Evolutionary conservation across 495 filamentous ascomycete species (phyloP).

Genomic region (Bathelium albidoporum): DNA sequence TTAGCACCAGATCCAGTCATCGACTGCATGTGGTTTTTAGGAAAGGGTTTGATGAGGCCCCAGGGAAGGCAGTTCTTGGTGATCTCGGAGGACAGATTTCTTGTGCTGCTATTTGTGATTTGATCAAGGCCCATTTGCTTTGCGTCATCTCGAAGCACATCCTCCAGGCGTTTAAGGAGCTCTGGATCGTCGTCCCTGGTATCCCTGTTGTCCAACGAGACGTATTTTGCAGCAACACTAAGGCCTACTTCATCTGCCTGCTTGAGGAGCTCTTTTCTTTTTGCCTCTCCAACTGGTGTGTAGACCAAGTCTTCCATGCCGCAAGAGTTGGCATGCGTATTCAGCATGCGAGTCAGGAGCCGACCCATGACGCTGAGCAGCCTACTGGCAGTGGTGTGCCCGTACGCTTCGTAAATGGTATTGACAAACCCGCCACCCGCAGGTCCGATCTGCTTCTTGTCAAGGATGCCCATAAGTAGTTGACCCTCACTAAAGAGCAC

Average conservation of each 20-base stretch:
- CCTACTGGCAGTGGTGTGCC: conserved; percentile 72
- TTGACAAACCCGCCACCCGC: conserved; percentile 81
- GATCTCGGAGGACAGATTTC: conserved; percentile 64
- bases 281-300: conserved; percentile 67
- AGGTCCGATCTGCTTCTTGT: conserved; percentile 92
- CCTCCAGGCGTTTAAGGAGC: conserved; percentile 67
- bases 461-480: conserved; percentile 80
- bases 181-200: conserved; percentile 52
- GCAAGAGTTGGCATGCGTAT: conserved; percentile 91
- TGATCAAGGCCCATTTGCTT: conserved; percentile 84
- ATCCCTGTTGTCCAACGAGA: conserved; percentile 62
- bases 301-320: conserved; percentile 93
- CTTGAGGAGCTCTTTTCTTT: conserved; percentile 57
- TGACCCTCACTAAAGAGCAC: conserved; percentile 83
- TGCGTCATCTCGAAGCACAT: conserved; percentile 77
- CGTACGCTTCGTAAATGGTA: conserved; percentile 86
- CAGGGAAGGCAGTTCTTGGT: conserved; percentile 67
- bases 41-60: conserved; percentile 83
- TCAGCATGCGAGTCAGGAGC: conserved; percentile 76
- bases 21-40: conserved; percentile 95
- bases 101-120: conserved; percentile 64
- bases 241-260: conserved; percentile 64
- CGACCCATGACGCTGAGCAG: conserved; percentile 81
- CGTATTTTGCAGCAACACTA: conserved; percentile 79
- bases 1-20: conserved; percentile 98